These are phyloP conservation scores for Gastrodia elata DNA, from an alignment of 106 monocot species.

Conservation along the genomic window DNA sequence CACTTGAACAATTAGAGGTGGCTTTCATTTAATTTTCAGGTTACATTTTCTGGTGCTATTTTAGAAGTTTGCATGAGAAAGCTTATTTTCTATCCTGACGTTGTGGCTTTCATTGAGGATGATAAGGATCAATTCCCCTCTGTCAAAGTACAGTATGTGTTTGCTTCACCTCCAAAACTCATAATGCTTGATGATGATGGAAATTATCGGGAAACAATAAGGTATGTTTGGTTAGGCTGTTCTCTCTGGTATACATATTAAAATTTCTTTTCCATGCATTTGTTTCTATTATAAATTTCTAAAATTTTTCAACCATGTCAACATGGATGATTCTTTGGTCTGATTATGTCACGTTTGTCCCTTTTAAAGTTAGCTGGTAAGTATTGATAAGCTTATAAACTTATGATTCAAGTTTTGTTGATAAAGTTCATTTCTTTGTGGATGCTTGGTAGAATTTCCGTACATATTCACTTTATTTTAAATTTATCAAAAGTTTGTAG, in stretches of 20 bases:
- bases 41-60: slow-evolving; percentile 74
- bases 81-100: slow-evolving; percentile 84
- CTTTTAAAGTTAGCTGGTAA: neutral
- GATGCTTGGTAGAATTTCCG: neutral
- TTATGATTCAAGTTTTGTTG: neutral
- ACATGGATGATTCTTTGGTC: neutral
- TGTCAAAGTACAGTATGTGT: slow-evolving; percentile 65
- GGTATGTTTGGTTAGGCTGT: slow-evolving; percentile 31
- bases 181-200: slow-evolving; percentile 71
- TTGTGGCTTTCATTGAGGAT: slow-evolving; percentile 86
- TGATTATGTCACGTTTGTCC: neutral
- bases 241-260: neutral
- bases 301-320: neutral
- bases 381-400: neutral
- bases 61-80: slow-evolving; percentile 98
- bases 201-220: slow-evolving; percentile 69
- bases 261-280: neutral
- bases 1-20: neutral
- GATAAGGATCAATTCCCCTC: slow-evolving; percentile 82
- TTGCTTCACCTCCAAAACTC: slow-evolving; percentile 84
- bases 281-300: neutral
- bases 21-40: slow-evolving; percentile 35
- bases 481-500: neutral
- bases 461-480: neutral
- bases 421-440: neutral